These are phyloP conservation scores for Apiospora marii DNA, from an alignment of 2,329 filamentous ascomycete genomes.

Conservation along the genomic window DNA sequence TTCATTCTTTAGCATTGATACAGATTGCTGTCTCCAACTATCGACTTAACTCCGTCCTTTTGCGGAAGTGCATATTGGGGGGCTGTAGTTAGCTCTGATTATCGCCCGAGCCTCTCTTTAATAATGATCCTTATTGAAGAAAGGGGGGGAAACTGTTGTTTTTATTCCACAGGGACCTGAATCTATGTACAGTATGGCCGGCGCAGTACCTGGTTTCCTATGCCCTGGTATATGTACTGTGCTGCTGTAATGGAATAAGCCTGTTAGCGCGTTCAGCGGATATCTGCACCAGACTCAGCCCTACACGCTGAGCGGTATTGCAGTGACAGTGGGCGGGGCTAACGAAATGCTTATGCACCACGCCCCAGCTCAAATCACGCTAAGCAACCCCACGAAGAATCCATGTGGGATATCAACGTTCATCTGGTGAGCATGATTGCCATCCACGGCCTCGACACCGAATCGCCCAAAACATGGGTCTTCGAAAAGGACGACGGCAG, in stretches of 20 bases:
- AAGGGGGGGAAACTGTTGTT: not conserved
- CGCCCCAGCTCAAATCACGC: too few relatives aligned
- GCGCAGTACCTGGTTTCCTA: not conserved
- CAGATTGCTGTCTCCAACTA: not conserved
- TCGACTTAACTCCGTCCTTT: not conserved
- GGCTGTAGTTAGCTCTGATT: not conserved
- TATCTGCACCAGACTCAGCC: not conserved
- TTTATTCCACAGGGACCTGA: not conserved
- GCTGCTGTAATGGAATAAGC: not conserved
- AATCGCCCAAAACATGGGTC: slow-evolving; percentile 35
- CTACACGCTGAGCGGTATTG: not conserved
- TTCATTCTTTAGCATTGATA: slow-evolving; percentile 7
- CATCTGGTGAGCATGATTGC: slow-evolving; percentile 26
- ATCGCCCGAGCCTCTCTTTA: not conserved
- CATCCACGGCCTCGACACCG: slow-evolving; percentile 37
- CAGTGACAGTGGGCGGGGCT: not conserved
- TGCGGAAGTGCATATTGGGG: not conserved
- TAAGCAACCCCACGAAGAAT: too few relatives aligned
- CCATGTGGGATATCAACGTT: too few relatives aligned
- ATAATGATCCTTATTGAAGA: not conserved
- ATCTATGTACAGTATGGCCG: not conserved
- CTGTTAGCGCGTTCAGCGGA: not conserved
- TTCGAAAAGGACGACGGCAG: slow-evolving; percentile 28
- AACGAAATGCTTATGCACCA: too few relatives aligned
- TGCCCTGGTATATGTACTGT: not conserved